Percentiles rank a stretch among this genome's conserved stretches.
Evolutionary conservation across 2,329 filamentous ascomycete genomes (phyloP).

Genomic region (Teratosphaeria pseudoeucalypti): DNA sequence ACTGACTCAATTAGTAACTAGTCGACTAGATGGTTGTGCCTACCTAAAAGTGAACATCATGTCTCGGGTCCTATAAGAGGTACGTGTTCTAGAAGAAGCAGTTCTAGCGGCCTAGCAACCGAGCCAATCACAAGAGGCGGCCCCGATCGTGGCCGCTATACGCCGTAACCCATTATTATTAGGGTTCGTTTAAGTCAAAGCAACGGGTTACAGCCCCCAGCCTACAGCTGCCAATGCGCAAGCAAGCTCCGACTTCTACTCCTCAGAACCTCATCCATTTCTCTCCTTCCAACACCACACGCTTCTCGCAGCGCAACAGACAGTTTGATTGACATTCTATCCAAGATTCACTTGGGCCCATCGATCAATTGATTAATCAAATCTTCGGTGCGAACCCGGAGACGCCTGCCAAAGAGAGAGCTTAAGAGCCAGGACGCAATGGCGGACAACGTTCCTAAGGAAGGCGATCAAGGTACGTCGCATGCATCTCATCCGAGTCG

Average conservation of each 20-base stretch:
- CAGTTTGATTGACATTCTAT: constrained; percentile 5
- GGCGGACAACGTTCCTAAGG: constrained; percentile 38
- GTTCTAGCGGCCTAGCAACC: neutral
- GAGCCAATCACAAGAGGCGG: neutral
- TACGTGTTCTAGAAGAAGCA: too few relatives aligned
- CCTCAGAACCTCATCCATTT: neutral
- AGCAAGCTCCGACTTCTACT: neutral
- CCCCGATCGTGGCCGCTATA: neutral
- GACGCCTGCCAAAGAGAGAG: neutral
- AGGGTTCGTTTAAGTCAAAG: neutral
- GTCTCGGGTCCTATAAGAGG: too few relatives aligned
- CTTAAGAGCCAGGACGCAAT: constrained; percentile 21
- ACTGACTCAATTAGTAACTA: neutral
- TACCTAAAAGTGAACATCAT: too few relatives aligned
- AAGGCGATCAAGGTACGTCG: constrained; percentile 29
- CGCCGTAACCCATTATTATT: neutral
- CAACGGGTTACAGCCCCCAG: neutral
- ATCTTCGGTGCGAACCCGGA: neutral
- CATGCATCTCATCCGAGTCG: constrained; percentile 3
- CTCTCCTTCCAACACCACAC: neutral
- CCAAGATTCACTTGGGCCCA: neutral
- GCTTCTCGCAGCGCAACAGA: constrained; percentile 1
- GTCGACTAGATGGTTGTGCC: too few relatives aligned
- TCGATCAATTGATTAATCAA: neutral
- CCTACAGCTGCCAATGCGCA: neutral